These are phyloP conservation scores for Psophocarpus tetragonolobus DNA, from an alignment of 306 rosid genomes.

Conservation along the genomic window DNA sequence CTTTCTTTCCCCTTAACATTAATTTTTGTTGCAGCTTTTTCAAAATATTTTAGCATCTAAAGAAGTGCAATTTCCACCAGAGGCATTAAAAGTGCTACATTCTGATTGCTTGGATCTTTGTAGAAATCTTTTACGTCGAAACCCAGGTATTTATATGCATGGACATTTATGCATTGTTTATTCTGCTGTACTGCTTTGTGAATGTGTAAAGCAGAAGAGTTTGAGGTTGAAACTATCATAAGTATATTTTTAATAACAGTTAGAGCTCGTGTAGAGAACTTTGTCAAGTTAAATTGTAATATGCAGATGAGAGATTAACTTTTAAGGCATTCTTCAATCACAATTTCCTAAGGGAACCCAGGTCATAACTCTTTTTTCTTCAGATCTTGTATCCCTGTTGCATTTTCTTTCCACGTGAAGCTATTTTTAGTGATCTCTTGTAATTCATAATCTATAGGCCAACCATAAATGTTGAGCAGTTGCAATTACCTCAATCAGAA, in stretches of 20 bases:
- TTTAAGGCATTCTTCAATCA: conserved; percentile 84
- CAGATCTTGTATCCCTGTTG: background rate
- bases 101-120: conserved; percentile 89
- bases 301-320: conserved; percentile 86
- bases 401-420: conserved; percentile 12
- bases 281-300: conserved; percentile 43
- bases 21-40: conserved; percentile 71
- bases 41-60: conserved; percentile 74
- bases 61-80: conserved; percentile 73
- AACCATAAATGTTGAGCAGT: conserved; percentile 41
- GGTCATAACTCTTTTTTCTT: conserved; percentile 46
- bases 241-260: conserved; percentile 30
- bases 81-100: conserved; percentile 63
- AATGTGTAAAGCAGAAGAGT: conserved; percentile 1
- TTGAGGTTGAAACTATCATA: conserved; percentile 22
- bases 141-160: conserved; percentile 65
- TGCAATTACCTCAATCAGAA: conserved; percentile 38
- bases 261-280: conserved; percentile 29
- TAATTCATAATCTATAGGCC: conserved; percentile 45
- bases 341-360: conserved; percentile 60
- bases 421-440: conserved; percentile 32
- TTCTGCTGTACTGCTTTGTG: background rate
- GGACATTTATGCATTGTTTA: conserved; percentile 16
- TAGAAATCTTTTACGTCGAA: conserved; percentile 80
- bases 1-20: conserved; percentile 19